Percentiles rank a stretch among this genome's conserved stretches.
Conservation (phyloP, 108 stramenopile species). For the Pseudonitzschia pungens region DNA sequence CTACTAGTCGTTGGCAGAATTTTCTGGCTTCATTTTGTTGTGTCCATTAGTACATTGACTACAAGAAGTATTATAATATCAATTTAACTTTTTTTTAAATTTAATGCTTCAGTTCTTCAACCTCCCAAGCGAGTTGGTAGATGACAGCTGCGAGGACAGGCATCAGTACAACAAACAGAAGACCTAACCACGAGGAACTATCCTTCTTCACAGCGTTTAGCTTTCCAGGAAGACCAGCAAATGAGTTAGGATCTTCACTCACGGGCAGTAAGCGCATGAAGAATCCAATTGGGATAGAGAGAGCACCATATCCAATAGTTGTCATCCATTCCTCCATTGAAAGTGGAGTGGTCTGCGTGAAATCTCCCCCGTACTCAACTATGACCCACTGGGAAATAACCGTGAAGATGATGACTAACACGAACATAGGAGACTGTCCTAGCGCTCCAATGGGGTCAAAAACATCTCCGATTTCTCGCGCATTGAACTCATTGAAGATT, state of each 20-base stretch:
- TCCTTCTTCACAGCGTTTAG: slow-evolving; percentile 21
- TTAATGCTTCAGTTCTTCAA: slow-evolving; percentile 52
- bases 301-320: slow-evolving; percentile 56
- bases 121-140: slow-evolving; percentile 54
- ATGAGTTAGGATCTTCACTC: slow-evolving; percentile 58
- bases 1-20: too few relatives aligned
- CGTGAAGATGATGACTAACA: slow-evolving; percentile 82
- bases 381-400: slow-evolving; percentile 81
- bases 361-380: slow-evolving; percentile 89
- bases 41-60: too few relatives aligned
- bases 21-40: too few relatives aligned
- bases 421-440: slow-evolving; percentile 75
- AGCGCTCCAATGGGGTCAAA: slow-evolving; percentile 58
- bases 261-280: slow-evolving; percentile 72
- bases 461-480: slow-evolving; percentile 74
- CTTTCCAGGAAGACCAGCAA: slow-evolving; percentile 54
- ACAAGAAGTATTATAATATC: background rate
- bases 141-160: slow-evolving; percentile 55
- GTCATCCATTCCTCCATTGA: slow-evolving; percentile 63
- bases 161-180: slow-evolving; percentile 35
- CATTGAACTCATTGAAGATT: slow-evolving; percentile 95
- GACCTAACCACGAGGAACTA: slow-evolving; percentile 19
- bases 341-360: slow-evolving; percentile 63
- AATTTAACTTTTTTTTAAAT: background rate
- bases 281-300: slow-evolving; percentile 73